A percentile compares a stretch with the other conserved stretches of the same genome.
These are phyloP conservation scores for Cucurbita pepo DNA, from an alignment of 306 rosid genomes.

Conservation along the genomic window DNA sequence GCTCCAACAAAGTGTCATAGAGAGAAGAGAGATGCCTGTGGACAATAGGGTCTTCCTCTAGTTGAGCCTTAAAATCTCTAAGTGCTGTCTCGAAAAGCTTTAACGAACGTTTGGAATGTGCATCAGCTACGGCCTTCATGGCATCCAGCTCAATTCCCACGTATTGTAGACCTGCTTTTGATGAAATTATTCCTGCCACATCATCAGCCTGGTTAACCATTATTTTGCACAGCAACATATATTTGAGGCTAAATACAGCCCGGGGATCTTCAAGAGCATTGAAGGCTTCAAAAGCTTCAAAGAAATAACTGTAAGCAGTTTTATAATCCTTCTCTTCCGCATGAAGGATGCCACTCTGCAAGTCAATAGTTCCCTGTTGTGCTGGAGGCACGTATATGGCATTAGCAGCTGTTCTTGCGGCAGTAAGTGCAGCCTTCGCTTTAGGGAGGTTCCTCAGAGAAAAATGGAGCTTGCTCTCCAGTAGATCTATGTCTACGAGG, in stretches of 20 bases:
- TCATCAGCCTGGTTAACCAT: conserved; percentile 95
- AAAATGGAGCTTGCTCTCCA: conserved; percentile 91
- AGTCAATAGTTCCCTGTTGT: conserved; percentile 82
- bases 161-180: conserved; percentile 76
- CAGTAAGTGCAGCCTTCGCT: conserved; percentile 91
- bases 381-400: conserved; percentile 97
- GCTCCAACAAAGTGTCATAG: conserved; percentile 79
- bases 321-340: conserved; percentile 93
- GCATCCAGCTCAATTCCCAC: conserved; percentile 91
- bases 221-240: conserved; percentile 79
- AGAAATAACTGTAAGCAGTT: conserved; percentile 81
- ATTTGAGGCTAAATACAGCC: conserved; percentile 86
- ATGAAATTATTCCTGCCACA: conserved; percentile 68
- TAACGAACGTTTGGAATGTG: conserved; percentile 78
- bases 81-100: conserved; percentile 72
- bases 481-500: conserved; percentile 84
- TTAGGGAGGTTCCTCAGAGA: conserved; percentile 89
- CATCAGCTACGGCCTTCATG: conserved; percentile 94
- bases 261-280: conserved; percentile 84
- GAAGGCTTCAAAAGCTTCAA: conserved; percentile 91
- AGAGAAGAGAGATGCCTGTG: conserved; percentile 82
- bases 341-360: conserved; percentile 93
- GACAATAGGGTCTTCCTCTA: conserved; percentile 92
- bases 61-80: conserved; percentile 62
- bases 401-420: conserved; percentile 95